Evolutionary conservation across 1,139 yeast genomes (phyloP).

Genomic region (Pneumocystis wakefieldiae): DNA sequence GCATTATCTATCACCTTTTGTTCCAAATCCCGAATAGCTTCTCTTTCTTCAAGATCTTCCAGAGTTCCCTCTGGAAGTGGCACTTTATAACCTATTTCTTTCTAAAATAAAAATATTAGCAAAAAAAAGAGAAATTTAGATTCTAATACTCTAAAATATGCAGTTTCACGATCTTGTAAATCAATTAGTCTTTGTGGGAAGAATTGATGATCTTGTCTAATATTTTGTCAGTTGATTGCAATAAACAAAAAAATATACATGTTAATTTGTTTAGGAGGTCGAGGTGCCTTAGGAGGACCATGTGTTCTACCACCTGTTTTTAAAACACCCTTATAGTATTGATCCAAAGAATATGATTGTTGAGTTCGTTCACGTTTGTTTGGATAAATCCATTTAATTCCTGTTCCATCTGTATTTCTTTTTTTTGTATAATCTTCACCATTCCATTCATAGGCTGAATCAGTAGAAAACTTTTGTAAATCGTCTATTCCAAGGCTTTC

Average conservation of each 20-base stretch:
- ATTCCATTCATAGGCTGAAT: constrained; percentile 94
- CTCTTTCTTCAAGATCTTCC: constrained; percentile 22
- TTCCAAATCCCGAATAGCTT: constrained; percentile 43
- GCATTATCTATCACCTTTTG: constrained; percentile 58
- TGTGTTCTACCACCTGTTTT: constrained; percentile 27
- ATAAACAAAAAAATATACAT: constrained; percentile 1
- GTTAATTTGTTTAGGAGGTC: constrained; percentile 28
- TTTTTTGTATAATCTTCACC: constrained; percentile 79
- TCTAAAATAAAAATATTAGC: constrained; percentile 27
- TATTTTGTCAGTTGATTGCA: constrained; percentile 60
- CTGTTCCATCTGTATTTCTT: constrained; percentile 26
- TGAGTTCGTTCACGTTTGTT: constrained; percentile 71
- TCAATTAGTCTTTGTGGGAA: constrained; percentile 51
- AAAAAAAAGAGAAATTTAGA: not conserved
- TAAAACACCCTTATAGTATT: constrained; percentile 69
- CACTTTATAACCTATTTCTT: constrained; percentile 55
- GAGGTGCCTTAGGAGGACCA: constrained; percentile 30
- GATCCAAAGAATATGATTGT: constrained; percentile 73
- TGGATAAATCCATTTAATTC: constrained; percentile 65
- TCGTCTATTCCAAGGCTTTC: constrained; percentile 81
- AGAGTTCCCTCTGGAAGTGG: constrained; percentile 35
- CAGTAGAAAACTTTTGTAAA: constrained; percentile 74
- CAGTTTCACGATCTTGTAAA: constrained; percentile 62
- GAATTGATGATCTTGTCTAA: constrained; percentile 78
- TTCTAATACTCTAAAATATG: constrained; percentile 31